Evolutionary conservation across 768 basidiomycete genomes (phyloP).

Genomic region (Russula ochroleuca): DNA sequence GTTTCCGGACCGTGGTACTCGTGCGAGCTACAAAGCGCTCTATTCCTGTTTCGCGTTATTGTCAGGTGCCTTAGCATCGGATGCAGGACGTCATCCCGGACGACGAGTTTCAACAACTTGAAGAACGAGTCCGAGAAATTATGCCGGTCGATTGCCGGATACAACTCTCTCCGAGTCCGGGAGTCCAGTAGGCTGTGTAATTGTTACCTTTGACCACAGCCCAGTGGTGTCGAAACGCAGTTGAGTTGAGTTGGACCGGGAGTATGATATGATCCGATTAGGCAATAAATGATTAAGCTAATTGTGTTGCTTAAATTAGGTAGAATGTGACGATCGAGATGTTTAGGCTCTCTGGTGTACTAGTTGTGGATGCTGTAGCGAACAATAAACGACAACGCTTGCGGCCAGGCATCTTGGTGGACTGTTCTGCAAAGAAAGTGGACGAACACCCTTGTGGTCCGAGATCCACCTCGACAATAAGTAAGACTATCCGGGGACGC

Average conservation of each 20-base stretch:
- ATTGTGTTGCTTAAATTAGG: constrained; percentile 8
- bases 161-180: neutral
- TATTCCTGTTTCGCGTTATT: constrained; percentile 10
- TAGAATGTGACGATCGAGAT: neutral
- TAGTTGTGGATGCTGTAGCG: neutral
- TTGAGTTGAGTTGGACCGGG: neutral
- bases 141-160: neutral
- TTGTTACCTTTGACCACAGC: neutral
- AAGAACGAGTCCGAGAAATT: neutral
- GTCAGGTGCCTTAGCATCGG: neutral
- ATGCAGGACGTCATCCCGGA: neutral
- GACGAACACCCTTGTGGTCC: neutral
- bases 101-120: neutral
- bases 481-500: constrained; percentile 6
- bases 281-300: constrained; percentile 4
- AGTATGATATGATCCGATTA: constrained; percentile 1
- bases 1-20: neutral
- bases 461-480: neutral
- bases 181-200: neutral
- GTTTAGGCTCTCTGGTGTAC: neutral
- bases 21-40: neutral
- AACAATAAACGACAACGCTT: constrained; percentile 9
- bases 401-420: neutral
- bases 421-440: constrained; percentile 5
- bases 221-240: neutral